Evolutionary conservation across 805 yeast species (phyloP), one percentile per base, ranked within the genome.

Genomic region (Ogataea pignaliae): DNA sequence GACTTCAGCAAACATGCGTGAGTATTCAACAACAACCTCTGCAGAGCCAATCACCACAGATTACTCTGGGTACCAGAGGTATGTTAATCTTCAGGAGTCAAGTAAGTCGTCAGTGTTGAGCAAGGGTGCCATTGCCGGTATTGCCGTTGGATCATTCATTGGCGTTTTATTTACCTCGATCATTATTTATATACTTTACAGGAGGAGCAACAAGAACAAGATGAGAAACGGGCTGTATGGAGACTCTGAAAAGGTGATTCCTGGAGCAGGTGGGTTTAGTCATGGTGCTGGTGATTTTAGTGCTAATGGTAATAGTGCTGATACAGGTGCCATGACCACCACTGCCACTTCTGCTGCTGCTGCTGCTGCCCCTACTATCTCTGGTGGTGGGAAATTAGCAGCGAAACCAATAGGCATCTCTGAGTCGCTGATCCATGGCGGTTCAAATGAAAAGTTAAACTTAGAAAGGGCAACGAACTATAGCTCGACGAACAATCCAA

Each of bases 41-140:
- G 49, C 55, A 11, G 40, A 56, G 8, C 53, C 62, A 0, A 59
- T 61, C 2, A 57, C 62, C 3, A 64, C 67, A 2, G 67, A 64
- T 48, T 32, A 44, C 15, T 46, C 43, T 10, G 50, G 55, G 13
- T 55, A 49, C 36, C 37, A 41, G 15, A 54, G 41, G 37, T 35
- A 45, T 15, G 14, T 42, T 33, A 36, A 30, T 32, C 16, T 36
- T 13, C n/a, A 34, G 13, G n/a, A 15, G 2, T 36, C 42, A 4
- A 37, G 17, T 10, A 37, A 41, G 1, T 11, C 36, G 10, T 31
- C 39, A 21, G 16, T 37, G 15, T 34, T 53, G 28, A 41, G 52
- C 18, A 46, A 36, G 13, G 60, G 64, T 13, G 41, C 59, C 10
- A 57, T 60, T 30, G 66, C 66, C 1, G 68, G 68, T 9, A 52